phyloP scores from a whole-genome alignment of 257 asterid genomes.

The Agastache rugosa region DNA sequence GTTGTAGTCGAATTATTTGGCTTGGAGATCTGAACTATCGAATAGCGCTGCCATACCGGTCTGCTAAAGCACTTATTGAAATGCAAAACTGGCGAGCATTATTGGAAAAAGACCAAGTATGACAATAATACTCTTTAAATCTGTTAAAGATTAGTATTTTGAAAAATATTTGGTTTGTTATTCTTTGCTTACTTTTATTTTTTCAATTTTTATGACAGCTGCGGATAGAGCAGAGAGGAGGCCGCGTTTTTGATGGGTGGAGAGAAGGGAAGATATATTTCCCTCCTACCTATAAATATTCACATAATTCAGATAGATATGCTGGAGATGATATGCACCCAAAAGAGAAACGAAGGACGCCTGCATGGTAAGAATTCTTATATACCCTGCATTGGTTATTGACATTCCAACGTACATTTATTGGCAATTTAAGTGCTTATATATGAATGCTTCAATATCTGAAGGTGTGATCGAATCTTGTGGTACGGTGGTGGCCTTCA shows the following conservation, averaged over 20 bases:
- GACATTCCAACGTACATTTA: not conserved
- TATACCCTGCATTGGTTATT: not conserved
- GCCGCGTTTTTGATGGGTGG: slow-evolving; percentile 97
- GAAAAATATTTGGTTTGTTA: slow-evolving; percentile 6
- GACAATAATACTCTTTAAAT: slow-evolving; percentile 23
- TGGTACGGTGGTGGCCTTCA: slow-evolving; percentile 96
- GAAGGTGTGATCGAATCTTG: slow-evolving; percentile 94
- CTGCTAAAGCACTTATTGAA: slow-evolving; percentile 94
- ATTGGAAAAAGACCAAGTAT: slow-evolving; percentile 92
- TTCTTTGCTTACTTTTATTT: not conserved
- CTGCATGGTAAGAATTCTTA: slow-evolving; percentile 77
- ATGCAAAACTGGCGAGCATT: slow-evolving; percentile 99
- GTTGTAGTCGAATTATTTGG: slow-evolving; percentile 89
- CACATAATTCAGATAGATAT: slow-evolving; percentile 93
- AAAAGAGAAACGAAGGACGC: slow-evolving; percentile 94
- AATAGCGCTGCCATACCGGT: slow-evolving; percentile 86
- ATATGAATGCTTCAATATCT: slow-evolving; percentile 35
- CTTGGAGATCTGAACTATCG: slow-evolving; percentile 97
- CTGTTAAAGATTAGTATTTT: not conserved
- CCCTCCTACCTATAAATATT: slow-evolving; percentile 96
- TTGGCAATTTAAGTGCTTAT: slow-evolving; percentile 36
- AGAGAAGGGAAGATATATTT: slow-evolving; percentile 96
- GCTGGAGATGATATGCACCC: slow-evolving; percentile 96
- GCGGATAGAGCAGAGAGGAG: slow-evolving; percentile 84
- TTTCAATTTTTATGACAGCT: slow-evolving; percentile 51